A percentile compares a stretch with the other conserved stretches of the same genome.
These are phyloP conservation scores for Candida pseudofarinosa DNA, from an alignment of 805 yeast genomes.

Conservation along the genomic window DNA sequence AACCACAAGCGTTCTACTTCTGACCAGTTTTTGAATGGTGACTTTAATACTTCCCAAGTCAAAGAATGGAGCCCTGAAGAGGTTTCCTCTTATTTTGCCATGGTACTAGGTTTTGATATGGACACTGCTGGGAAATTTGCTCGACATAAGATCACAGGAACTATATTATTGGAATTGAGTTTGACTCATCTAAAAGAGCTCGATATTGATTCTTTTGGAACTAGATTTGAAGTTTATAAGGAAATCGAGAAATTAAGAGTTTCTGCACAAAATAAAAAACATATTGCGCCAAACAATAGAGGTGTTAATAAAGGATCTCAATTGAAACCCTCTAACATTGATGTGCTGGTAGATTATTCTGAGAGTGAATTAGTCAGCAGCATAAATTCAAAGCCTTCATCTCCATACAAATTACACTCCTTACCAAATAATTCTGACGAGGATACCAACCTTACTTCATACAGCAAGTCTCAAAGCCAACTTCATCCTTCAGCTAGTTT, in stretches of 20 bases:
- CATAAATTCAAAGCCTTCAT: slow-evolving; percentile 5
- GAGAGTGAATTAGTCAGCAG: slow-evolving; percentile 9
- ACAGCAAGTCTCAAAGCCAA: slow-evolving; percentile 12
- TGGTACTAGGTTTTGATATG: slow-evolving; percentile 66
- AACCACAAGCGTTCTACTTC: slow-evolving; percentile 9
- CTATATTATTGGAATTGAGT: slow-evolving; percentile 80
- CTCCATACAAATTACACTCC: slow-evolving; percentile 8
- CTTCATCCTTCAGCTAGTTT: slow-evolving; percentile 42
- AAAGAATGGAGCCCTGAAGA: slow-evolving; percentile 80
- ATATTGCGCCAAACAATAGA: slow-evolving; percentile 18
- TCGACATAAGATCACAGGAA: slow-evolving; percentile 85
- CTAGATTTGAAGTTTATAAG: slow-evolving; percentile 86
- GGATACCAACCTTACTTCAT: slow-evolving; percentile 6
- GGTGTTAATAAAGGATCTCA: background rate
- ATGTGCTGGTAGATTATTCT: background rate
- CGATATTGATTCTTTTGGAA: slow-evolving; percentile 90
- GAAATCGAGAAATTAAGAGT: slow-evolving; percentile 71
- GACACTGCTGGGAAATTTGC: slow-evolving; percentile 76
- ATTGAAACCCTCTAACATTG: background rate
- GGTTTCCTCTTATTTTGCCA: slow-evolving; percentile 71
- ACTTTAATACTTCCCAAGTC: slow-evolving; percentile 47
- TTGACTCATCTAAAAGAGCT: slow-evolving; percentile 83
- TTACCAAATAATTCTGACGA: slow-evolving; percentile 18
- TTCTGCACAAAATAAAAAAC: slow-evolving; percentile 15
- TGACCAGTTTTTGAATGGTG: slow-evolving; percentile 16